phyloP scores from a whole-genome alignment of 345 rosid genomes.

The Aegle marmelos region DNA sequence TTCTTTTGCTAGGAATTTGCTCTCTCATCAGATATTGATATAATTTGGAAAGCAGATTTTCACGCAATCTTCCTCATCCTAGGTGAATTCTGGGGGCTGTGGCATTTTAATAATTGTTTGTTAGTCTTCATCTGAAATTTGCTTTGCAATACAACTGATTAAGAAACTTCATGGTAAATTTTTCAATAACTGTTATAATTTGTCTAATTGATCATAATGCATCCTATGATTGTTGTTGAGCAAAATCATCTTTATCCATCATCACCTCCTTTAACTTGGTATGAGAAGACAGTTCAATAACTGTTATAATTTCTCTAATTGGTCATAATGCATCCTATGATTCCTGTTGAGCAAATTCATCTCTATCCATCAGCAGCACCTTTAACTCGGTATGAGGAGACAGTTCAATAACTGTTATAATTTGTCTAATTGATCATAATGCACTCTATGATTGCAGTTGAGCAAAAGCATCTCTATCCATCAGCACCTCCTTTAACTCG shows the following conservation, averaged over 20 bases:
- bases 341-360: too few relatives aligned
- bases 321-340: too few relatives aligned
- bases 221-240: too few relatives aligned
- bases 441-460: conserved; percentile 52
- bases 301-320: too few relatives aligned
- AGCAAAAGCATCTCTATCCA: conserved; percentile 70
- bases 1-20: background rate
- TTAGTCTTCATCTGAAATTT: background rate
- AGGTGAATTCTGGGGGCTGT: background rate
- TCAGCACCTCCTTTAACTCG: conserved; percentile 93
- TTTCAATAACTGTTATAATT: background rate
- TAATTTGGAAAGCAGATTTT: background rate
- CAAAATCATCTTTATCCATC: too few relatives aligned
- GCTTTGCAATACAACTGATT: background rate
- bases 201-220: too few relatives aligned
- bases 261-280: too few relatives aligned
- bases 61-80: background rate
- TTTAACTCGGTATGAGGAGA: too few relatives aligned
- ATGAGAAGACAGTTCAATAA: too few relatives aligned
- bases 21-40: background rate
- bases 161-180: background rate
- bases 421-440: conserved; percentile 13
- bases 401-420: background rate
- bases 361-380: too few relatives aligned
- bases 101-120: background rate